Evolutionary conservation across 129 eudicot genomes (phyloP).

Genomic region (Cynara cardunculus): DNA sequence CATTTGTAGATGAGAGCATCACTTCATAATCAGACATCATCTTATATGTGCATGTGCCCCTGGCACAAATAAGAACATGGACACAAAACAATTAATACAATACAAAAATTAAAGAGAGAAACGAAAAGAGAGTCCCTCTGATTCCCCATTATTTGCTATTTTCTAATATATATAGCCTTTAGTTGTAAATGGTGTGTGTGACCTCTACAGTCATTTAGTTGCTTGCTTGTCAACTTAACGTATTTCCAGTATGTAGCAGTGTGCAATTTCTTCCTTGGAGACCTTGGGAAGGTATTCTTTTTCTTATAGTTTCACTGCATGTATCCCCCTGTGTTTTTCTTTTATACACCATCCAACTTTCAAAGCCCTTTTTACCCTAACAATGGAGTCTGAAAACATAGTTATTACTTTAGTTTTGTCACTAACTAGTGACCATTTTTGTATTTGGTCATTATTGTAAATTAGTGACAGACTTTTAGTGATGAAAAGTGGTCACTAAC

Average conservation of each 20-base stretch:
- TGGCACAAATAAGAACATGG: too few species aligned
- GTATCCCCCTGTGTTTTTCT: background rate
- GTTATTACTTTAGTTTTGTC: too few species aligned
- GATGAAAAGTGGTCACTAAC: too few species aligned
- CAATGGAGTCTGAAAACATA: slow-evolving; percentile 38
- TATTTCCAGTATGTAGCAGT: slow-evolving; percentile 73
- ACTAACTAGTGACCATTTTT: too few species aligned
- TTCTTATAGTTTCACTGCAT: background rate
- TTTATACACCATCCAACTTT: too few species aligned
- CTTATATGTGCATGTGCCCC: too few species aligned
- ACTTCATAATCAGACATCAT: background rate
- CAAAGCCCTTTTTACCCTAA: slow-evolving; percentile 46
- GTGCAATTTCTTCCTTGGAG: slow-evolving; percentile 96
- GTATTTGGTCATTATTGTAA: too few species aligned
- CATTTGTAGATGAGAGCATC: background rate
- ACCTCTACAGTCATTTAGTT: background rate
- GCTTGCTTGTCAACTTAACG: slow-evolving; percentile 27
- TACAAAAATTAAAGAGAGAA: too few species aligned
- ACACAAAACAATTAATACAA: too few species aligned
- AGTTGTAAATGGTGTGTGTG: background rate
- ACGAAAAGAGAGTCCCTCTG: too few species aligned
- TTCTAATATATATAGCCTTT: background rate
- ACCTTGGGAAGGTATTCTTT: slow-evolving; percentile 83
- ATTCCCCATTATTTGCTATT: background rate
- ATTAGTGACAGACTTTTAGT: too few species aligned